A percentile compares a stretch with the other conserved stretches of the same genome.
Evolutionary conservation across 495 filamentous ascomycete genomes (phyloP).

Genomic region (Trypethelium eluteriae): DNA sequence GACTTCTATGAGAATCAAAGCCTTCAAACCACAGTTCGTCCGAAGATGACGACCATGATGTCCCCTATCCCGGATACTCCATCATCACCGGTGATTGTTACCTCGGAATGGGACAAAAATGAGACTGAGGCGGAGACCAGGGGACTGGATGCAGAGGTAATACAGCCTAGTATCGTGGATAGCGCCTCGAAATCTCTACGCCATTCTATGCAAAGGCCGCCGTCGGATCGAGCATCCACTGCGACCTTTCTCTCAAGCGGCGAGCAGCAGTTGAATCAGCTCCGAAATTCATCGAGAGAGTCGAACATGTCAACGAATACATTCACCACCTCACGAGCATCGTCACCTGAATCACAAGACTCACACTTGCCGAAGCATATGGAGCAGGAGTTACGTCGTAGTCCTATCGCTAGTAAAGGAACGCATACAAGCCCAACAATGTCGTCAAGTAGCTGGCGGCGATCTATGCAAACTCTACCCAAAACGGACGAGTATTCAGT

Average conservation of each 20-base stretch:
- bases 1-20: constrained; percentile 13
- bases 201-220: constrained; percentile 19
- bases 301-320: constrained; percentile 28
- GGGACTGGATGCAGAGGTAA: background rate
- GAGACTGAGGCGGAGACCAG: background rate
- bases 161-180: constrained; percentile 9
- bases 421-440: background rate
- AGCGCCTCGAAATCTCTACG: constrained; percentile 22
- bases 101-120: background rate
- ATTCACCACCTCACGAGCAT: constrained; percentile 17
- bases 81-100: constrained; percentile 6
- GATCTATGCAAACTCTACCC: constrained; percentile 3
- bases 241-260: constrained; percentile 24
- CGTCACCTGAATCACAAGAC: background rate
- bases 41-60: constrained; percentile 17
- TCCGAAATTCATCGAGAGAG: constrained; percentile 26
- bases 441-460: background rate
- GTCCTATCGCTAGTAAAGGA: background rate
- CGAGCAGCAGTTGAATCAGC: constrained; percentile 26
- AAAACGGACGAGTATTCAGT: constrained; percentile 2
- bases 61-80: constrained; percentile 25
- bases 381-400: constrained; percentile 2
- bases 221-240: constrained; percentile 25
- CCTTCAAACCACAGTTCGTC: constrained; percentile 14
- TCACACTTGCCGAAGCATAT: background rate